phyloP scores from a whole-genome alignment of 768 basidiomycete species.

The Boletus rubroflammeus region DNA sequence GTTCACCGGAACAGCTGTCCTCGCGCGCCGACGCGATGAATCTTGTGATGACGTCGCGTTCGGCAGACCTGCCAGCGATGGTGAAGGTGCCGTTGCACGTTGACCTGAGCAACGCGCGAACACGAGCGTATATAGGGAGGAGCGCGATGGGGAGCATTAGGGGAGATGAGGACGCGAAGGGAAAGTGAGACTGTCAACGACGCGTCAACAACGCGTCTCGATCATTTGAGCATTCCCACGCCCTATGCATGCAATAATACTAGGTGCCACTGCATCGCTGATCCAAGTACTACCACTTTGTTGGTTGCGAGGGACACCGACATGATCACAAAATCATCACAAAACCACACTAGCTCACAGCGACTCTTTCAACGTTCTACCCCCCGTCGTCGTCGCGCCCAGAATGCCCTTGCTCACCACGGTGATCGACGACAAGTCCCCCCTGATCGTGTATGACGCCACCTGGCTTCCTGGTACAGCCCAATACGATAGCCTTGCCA shows the following conservation, averaged over 20 bases:
- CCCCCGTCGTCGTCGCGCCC: background rate
- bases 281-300: no score
- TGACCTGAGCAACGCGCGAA: slow-evolving; percentile 66
- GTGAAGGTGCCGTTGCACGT: slow-evolving; percentile 54
- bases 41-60: slow-evolving; percentile 53
- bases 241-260: background rate
- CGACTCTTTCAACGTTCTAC: no score
- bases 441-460: slow-evolving; percentile 26
- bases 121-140: slow-evolving; percentile 54
- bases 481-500: slow-evolving; percentile 7
- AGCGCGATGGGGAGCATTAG: slow-evolving; percentile 49
- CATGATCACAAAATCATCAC: background rate
- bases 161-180: slow-evolving; percentile 51
- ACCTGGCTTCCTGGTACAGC: slow-evolving; percentile 23
- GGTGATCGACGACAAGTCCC: slow-evolving; percentile 33
- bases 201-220: slow-evolving; percentile 27
- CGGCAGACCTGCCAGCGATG: slow-evolving; percentile 66
- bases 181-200: slow-evolving; percentile 36
- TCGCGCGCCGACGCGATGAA: slow-evolving; percentile 59
- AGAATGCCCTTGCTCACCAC: slow-evolving; percentile 25
- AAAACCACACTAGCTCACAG: background rate
- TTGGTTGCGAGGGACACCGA: no score
- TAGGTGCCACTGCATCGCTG: no score
- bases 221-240: slow-evolving; percentile 16
- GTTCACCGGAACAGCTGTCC: slow-evolving; percentile 14